Evolutionary conservation across 306 rosid species (phyloP), one percentile per base, ranked within the genome.

Genomic region (Pyrus communis): DNA sequence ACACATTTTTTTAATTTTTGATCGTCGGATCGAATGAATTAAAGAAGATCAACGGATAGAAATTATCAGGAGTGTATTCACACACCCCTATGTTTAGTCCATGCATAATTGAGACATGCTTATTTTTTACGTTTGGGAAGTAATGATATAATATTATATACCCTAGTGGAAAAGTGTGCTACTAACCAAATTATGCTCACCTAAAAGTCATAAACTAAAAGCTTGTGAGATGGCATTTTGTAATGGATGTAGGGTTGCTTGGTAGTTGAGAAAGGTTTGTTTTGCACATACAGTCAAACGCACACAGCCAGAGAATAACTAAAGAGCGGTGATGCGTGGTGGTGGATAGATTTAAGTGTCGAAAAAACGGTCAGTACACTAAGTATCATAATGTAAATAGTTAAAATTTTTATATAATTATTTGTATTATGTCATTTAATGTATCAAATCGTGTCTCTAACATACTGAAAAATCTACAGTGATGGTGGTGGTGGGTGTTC

Each of bases 261-360:
- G 81, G 84, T 76, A 31, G 81, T 77, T 76, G 79, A 66, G 84
- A 49, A 49, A 15, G 55, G 9, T 51, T 55, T 67, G 77, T 54
- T 77, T 77, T 77, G 78, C 73, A 75, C 51, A 42, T 18, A 11
- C 52, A 31, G 69, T 80, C 83, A 80, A 73, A 45, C 73, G 73
- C 76, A 74, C 77, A 74, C 21, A 43, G 46, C 30, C 70, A 73
- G 10, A 73, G 80, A 74, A 58, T 77, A 54, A 80, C 82, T 62
- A 65, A 73, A 22, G 11, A 35, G 61, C 42, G 21, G 80, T 33
- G 82, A 14, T 14, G n/a, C 18, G 58, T 52, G 19, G 57, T 17
- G 57, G 7, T 14, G 76, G 77, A 38, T 38, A 7, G 8, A 7
- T 7, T 38, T 38, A 1, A 0, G 42, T 7, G 42, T 38, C 2